Evolutionary conservation across 1,284 basidiomycete species (phyloP).

Genomic region (Naganishia sp.): DNA sequence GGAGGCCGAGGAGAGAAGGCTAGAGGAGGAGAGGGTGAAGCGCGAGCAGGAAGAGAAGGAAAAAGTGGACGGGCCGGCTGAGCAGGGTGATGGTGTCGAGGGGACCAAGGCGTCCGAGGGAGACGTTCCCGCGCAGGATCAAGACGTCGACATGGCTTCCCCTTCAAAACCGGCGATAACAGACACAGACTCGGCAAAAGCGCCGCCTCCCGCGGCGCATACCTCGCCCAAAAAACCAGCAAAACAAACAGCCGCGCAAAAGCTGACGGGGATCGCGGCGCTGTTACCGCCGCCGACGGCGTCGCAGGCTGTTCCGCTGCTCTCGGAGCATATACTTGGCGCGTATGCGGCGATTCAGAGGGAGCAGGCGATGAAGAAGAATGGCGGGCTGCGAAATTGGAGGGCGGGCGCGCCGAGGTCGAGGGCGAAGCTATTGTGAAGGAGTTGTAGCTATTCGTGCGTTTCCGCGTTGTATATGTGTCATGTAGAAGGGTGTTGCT

Average conservation of each 20-base stretch:
- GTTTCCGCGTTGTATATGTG: not conserved
- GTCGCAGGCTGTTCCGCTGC: constrained; percentile 70
- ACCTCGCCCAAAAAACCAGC: constrained; percentile 23
- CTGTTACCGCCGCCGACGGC: constrained; percentile 42
- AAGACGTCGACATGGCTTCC: constrained; percentile 1
- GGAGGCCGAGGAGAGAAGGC: constrained; percentile 6
- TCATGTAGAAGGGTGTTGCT: too few relatives aligned
- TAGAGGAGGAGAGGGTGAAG: constrained; percentile 12
- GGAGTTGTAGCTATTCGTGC: not conserved
- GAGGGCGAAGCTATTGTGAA: constrained; percentile 23
- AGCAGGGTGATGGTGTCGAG: not conserved
- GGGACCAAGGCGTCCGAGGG: not conserved
- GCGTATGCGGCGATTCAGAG: constrained; percentile 84
- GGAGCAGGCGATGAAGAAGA: constrained; percentile 73
- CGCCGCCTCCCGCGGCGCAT: constrained; percentile 1
- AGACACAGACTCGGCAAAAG: constrained; percentile 27
- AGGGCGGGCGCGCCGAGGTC: constrained; percentile 65
- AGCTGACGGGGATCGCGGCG: constrained; percentile 30
- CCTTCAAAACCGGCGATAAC: constrained; percentile 28
- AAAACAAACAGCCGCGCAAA: constrained; percentile 25
- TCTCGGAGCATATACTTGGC: constrained; percentile 82
- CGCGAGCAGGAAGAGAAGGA: constrained; percentile 17
- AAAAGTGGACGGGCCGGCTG: not conserved
- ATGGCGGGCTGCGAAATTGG: constrained; percentile 83
- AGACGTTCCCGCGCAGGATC: constrained; percentile 1